Percentiles rank a stretch among this genome's conserved stretches.
These are phyloP conservation scores for Geotrichum restrictum DNA, from an alignment of 1,139 yeast species.

Conservation along the genomic window DNA sequence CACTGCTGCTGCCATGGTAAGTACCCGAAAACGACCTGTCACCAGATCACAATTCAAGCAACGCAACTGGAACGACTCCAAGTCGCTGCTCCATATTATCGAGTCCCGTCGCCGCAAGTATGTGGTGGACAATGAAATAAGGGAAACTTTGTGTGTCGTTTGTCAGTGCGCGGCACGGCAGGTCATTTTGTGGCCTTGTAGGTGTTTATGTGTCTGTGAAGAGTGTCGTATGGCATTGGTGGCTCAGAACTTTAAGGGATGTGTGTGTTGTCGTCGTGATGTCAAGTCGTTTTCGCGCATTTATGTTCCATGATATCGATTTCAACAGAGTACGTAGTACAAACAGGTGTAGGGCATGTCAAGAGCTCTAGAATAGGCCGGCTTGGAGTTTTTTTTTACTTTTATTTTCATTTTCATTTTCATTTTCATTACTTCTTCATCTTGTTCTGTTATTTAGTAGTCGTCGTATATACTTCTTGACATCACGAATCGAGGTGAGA, in stretches of 20 bases:
- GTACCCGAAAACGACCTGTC: constrained; percentile 15
- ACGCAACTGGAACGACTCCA: constrained; percentile 22
- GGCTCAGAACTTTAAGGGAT: constrained; percentile 66
- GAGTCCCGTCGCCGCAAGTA: constrained; percentile 21
- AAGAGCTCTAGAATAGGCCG: no score
- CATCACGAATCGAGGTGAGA: no score
- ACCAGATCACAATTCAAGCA: constrained; percentile 28
- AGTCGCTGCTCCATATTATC: constrained; percentile 21
- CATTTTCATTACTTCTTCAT: no score
- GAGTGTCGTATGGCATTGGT: constrained; percentile 75
- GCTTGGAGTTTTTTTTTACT: no score
- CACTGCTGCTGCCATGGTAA: no score
- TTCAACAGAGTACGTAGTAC: no score
- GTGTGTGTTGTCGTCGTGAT: constrained; percentile 78
- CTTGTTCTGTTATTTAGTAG: no score
- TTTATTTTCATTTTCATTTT: no score
- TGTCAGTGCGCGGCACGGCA: constrained; percentile 75
- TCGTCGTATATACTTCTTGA: no score
- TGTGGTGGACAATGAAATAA: constrained; percentile 12
- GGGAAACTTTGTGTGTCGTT: constrained; percentile 56
- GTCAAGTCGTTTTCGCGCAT: constrained; percentile 49
- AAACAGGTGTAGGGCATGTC: no score
- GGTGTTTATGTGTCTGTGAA: constrained; percentile 84
- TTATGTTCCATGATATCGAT: constrained; percentile 41
- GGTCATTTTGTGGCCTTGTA: constrained; percentile 88